These are phyloP conservation scores for Fusarium guadeloupense DNA, from an alignment of 2,329 filamentous ascomycete genomes.

Conservation along the genomic window DNA sequence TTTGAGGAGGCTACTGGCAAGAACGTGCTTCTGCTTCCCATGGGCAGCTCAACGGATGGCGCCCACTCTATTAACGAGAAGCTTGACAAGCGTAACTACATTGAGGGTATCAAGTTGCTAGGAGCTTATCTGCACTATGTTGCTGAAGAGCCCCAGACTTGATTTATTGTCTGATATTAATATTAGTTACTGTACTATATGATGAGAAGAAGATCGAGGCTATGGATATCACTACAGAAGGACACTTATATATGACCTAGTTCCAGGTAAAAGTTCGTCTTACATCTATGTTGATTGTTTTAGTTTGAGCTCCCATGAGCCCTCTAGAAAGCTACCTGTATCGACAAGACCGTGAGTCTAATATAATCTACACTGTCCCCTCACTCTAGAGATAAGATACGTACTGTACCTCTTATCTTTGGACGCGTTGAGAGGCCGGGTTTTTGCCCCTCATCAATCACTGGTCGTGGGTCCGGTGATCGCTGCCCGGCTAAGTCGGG, in stretches of 20 bases:
- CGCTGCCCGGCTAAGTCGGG: slow-evolving; percentile 38
- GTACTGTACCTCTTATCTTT: too few species aligned
- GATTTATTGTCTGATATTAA: slow-evolving; percentile 22
- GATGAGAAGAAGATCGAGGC: slow-evolving; percentile 4
- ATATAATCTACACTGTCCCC: too few species aligned
- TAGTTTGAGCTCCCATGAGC: background rate
- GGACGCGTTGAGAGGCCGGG: background rate
- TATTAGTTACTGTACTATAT: slow-evolving; percentile 22
- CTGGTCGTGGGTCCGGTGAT: slow-evolving; percentile 42
- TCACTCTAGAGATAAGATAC: slow-evolving; percentile 16
- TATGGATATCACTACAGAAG: background rate
- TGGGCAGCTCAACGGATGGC: slow-evolving; percentile 96
- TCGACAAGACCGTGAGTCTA: background rate
- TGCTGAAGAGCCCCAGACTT: slow-evolving; percentile 78
- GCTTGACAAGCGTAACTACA: slow-evolving; percentile 96
- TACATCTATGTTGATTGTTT: background rate
- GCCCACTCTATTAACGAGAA: slow-evolving; percentile 99
- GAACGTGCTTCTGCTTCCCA: slow-evolving; percentile 93
- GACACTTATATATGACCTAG: background rate
- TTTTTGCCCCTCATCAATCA: slow-evolving; percentile 36
- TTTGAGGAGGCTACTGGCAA: slow-evolving; percentile 98
- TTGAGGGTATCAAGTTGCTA: slow-evolving; percentile 95
- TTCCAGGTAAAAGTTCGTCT: too few species aligned
- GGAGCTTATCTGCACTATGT: slow-evolving; percentile 97
- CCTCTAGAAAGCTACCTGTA: background rate